phyloP scores from a whole-genome alignment of 805 yeast genomes.

The Torulaspora quercuum region DNA sequence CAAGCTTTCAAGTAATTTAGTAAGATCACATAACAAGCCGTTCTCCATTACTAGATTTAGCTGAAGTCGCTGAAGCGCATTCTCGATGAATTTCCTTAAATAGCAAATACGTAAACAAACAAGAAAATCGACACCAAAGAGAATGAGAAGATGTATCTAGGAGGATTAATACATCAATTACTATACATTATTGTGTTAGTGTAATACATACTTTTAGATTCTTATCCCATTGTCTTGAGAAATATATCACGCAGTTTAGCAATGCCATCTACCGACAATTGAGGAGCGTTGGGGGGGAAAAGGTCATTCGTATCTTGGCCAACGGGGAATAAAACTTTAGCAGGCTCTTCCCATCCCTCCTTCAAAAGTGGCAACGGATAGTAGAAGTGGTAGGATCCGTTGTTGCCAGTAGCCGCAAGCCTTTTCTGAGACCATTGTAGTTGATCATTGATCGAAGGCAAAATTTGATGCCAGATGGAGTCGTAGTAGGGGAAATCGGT shows the following conservation, averaged over 20 bases:
- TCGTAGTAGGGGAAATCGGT: constrained; percentile 20
- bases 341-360: constrained; percentile 18
- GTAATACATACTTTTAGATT: too few species aligned
- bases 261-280: constrained; percentile 15
- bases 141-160: too few species aligned
- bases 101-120: constrained; percentile 11
- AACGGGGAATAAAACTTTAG: constrained; percentile 13
- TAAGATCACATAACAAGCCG: constrained; percentile 3
- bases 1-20: not conserved
- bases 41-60: constrained; percentile 3
- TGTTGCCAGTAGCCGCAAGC: constrained; percentile 18
- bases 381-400: constrained; percentile 21
- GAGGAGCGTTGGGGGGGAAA: constrained; percentile 16
- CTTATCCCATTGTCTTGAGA: constrained; percentile 8
- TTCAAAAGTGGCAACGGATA: constrained; percentile 16
- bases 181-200: too few species aligned
- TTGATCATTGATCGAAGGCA: constrained; percentile 21
- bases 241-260: constrained; percentile 11
- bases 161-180: too few species aligned
- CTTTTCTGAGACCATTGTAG: constrained; percentile 20
- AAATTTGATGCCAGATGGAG: constrained; percentile 21
- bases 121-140: too few species aligned
- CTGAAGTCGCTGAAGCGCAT: constrained; percentile 2
- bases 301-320: constrained; percentile 8
- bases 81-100: constrained; percentile 12